Evolutionary conservation across 306 rosid species (phyloP), one percentile per base, ranked within the genome.

Genomic region (Echinosophora koreensis): DNA sequence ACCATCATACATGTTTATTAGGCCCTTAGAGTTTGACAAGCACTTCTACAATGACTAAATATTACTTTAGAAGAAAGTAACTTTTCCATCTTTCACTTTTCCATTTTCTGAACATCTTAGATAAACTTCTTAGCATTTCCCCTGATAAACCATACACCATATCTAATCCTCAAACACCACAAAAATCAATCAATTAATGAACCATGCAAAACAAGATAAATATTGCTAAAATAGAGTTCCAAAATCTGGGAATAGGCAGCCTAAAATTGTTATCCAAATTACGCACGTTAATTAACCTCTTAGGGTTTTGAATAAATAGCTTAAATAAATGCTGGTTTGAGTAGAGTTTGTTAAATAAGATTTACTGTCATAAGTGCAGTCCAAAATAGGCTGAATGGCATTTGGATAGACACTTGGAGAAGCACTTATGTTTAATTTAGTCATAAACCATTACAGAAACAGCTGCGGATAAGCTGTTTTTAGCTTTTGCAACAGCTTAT

Each of bases 161-260:
- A 39, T 56, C 14, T 41, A 18, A 22, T 42, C 42, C 41, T 42
- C 56, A 67, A 49, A 46, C 12, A 28, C 39, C 39, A 57, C 0
- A 42, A 17, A 10, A 68, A 49, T 3, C 73, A 47, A 47, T 68
- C 42, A 68, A 47, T 47, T 13, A 37, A 13, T 10, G 27, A 28
- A 49, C 10, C 17, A 34, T 44, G 58, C 30, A 50, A 73, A 10
- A 35, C 39, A 59, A 8, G 5, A 16, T 15, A 32, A 66, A 44
- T 18, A 54, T 39, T 65, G 32, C 66, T 52, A 50, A 22, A 51
- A 66, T 41, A 14, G 55, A 47, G 42, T 34, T 49, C 30, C 61
- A 62, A 51, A 49, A 52, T 62, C 49, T 10, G n/a, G 44, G 17
- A 30, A 0, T 34, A 35, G 16, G 28, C 51, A 30, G 32, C 32